Conservation (phyloP, 805 yeast genomes). For the Schizosaccharomyces lindneri region DNA sequence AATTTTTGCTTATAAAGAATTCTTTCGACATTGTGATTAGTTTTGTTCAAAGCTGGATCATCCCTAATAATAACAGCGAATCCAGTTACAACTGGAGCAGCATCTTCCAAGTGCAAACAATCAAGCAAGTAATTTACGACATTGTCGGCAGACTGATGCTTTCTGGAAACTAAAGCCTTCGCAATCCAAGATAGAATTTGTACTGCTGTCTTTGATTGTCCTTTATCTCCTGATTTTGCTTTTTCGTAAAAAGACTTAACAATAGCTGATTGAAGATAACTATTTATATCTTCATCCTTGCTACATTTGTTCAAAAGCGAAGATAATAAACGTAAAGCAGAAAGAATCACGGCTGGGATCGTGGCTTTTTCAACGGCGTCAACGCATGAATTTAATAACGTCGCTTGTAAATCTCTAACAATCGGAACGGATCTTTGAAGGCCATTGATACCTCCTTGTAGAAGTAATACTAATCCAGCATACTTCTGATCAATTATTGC, state of each 20-base stretch:
- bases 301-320: conserved; percentile 29
- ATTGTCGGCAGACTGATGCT: background rate
- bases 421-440: background rate
- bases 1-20: conserved; percentile 59
- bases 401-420: background rate
- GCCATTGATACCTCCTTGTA: background rate
- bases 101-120: background rate
- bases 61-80: conserved; percentile 45
- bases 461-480: background rate
- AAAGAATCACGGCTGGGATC: background rate
- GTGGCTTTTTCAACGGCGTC: background rate
- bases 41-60: conserved; percentile 31
- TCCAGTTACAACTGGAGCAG: background rate
- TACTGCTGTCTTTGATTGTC: conserved; percentile 19
- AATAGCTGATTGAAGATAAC: background rate
- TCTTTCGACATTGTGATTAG: conserved; percentile 32
- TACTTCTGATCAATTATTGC: background rate
- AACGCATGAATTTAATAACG: background rate
- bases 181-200: background rate
- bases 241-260: background rate
- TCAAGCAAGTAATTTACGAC: background rate
- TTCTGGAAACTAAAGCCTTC: background rate
- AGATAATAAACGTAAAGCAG: conserved; percentile 24
- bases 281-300: background rate
- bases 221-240: conserved; percentile 40